Conservation (phyloP, 2,329 filamentous ascomycete species). For the Rhynchosporium secalis region DNA sequence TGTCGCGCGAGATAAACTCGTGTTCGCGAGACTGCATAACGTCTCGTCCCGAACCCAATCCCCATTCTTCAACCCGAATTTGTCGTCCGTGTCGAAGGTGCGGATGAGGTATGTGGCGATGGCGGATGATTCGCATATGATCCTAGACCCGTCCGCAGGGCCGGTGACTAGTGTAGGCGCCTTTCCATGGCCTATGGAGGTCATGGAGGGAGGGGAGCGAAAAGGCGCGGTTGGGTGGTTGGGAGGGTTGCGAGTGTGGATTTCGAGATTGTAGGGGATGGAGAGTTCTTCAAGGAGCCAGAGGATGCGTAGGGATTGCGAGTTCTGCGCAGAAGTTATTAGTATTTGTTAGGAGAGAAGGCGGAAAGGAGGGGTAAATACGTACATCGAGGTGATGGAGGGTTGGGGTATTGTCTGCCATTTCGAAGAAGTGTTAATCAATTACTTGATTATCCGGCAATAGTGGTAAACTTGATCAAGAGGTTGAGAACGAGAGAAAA, state of each 20-base stretch:
- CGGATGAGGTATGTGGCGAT: slow-evolving; percentile 40
- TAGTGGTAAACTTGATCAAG: neutral
- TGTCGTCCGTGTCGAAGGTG: slow-evolving; percentile 37
- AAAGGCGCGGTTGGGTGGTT: slow-evolving; percentile 44
- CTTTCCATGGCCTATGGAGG: slow-evolving; percentile 77
- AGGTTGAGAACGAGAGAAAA: neutral
- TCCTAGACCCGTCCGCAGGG: slow-evolving; percentile 28
- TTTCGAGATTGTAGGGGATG: slow-evolving; percentile 75
- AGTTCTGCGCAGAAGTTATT: slow-evolving; percentile 48
- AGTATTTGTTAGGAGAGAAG: neutral
- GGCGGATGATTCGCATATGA: slow-evolving; percentile 37
- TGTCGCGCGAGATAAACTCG: slow-evolving; percentile 28
- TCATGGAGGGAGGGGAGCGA: slow-evolving; percentile 69
- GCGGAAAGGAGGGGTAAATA: neutral
- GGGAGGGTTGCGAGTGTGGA: slow-evolving; percentile 60
- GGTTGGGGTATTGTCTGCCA: slow-evolving; percentile 30
- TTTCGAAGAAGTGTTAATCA: neutral
- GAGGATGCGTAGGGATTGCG: slow-evolving; percentile 64
- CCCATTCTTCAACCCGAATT: slow-evolving; percentile 32
- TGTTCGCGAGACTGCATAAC: slow-evolving; percentile 30
- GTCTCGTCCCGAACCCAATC: slow-evolving; percentile 40
- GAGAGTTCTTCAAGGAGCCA: slow-evolving; percentile 71
- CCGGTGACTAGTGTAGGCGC: slow-evolving; percentile 65
- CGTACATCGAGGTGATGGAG: slow-evolving; percentile 36
- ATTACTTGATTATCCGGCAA: neutral